Evolutionary conservation across 345 rosid species (phyloP), one percentile per base, ranked within the genome.

Genomic region (Citrus sp.): DNA sequence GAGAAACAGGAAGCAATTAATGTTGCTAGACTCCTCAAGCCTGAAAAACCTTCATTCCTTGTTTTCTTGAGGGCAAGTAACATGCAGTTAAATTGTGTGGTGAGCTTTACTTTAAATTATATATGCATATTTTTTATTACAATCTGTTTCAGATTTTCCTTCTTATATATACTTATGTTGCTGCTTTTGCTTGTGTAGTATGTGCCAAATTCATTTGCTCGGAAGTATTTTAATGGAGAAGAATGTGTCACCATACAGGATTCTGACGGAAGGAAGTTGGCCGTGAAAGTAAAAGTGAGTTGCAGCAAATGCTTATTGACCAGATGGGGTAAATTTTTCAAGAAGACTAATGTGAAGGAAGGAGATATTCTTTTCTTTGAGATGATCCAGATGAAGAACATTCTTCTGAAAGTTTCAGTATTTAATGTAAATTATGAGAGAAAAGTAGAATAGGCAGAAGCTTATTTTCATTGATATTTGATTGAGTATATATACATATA

Each of bases 41-140:
- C 89, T 12, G 63, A 34, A 25, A 78, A 75, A 60, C 89, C 89
- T 38, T 81, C 80, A 24, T 87, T 83, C 84, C 73, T 83, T 81
- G 77, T 81, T 16, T 73, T 82, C 54, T 46, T 89, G 75, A 65
- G 80, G 7, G 75, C 85, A 69, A 6, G 10, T 22, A 24, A 0
- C 22, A 12, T 3, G 1, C 0, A 2, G 6, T 2, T 1, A 3
- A 5, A 2, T 3, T 21, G 7, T 16, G 6, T 73, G 35, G 58
- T 60, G 7, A 73, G 77, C 34, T 73, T 34, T 16, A 7, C 34
- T 73, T 34, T 16, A 7, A 38, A 38, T 38, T 38, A 38, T 38
- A 78, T 54, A 8, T 32, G 6, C 6, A 38, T 38, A 38, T 8
- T 7, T 37, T 37, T 38, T 38, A 38, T 14, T 22, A 3, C 74